These are phyloP conservation scores for Plasmodium blacklocki DNA, from an alignment of 169 alveolate species.

Conservation along the genomic window DNA sequence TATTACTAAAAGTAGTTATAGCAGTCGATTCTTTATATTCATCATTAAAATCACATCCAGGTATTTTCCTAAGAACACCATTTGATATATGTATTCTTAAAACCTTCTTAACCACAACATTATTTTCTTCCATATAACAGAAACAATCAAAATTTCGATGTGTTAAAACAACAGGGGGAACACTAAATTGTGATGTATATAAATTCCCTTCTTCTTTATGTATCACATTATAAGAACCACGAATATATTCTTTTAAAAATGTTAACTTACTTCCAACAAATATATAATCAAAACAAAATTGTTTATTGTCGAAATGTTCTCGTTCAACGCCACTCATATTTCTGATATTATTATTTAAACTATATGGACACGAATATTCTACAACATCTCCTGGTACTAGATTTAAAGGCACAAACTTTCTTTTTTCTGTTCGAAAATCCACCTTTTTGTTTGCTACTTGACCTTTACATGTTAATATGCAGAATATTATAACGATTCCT, in stretches of 20 bases:
- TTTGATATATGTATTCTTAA: constrained; percentile 30
- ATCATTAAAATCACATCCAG: constrained; percentile 66
- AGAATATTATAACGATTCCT: too few species aligned
- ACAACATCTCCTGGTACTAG: constrained; percentile 43
- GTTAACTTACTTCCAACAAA: background rate
- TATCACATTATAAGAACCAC: constrained; percentile 29
- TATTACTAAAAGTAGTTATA: constrained; percentile 16
- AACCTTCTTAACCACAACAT: constrained; percentile 2
- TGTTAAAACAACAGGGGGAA: constrained; percentile 23
- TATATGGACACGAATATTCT: constrained; percentile 49
- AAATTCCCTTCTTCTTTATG: constrained; percentile 1
- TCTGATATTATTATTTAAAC: background rate
- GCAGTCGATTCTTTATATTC: constrained; percentile 14
- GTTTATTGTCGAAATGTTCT: background rate
- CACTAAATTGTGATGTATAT: constrained; percentile 16
- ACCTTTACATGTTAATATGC: too few species aligned
- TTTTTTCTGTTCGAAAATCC: background rate
- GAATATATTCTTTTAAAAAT: constrained; percentile 7
- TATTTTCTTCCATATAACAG: constrained; percentile 27
- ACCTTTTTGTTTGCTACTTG: background rate
- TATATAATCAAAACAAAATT: constrained; percentile 33
- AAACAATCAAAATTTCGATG: constrained; percentile 32
- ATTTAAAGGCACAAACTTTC: background rate
- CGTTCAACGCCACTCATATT: background rate
- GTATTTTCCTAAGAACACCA: background rate